Conservation (phyloP, 2,329 filamentous ascomycete species). For the Sclerotinia subarctica region DNA sequence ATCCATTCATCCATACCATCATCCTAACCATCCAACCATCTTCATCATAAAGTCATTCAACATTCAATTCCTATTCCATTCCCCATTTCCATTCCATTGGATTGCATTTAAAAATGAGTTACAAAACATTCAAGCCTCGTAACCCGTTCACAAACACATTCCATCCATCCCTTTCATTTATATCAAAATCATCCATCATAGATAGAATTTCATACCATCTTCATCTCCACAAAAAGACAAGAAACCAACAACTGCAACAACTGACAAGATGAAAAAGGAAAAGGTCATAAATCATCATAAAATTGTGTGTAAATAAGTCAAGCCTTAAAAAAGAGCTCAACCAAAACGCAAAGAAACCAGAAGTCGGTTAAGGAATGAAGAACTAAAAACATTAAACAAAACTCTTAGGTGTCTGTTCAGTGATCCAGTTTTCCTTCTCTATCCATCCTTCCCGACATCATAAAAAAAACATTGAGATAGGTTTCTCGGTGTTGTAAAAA, state of each 20-base stretch:
- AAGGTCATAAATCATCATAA: slow-evolving; percentile 21
- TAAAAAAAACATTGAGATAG: slow-evolving; percentile 15
- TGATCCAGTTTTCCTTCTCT: slow-evolving; percentile 17
- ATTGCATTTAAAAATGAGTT: neutral
- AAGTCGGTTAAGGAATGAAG: neutral
- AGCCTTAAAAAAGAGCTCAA: neutral
- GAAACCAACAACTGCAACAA: slow-evolving; percentile 9
- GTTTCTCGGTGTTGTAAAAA: slow-evolving; percentile 10
- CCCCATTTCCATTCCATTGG: neutral
- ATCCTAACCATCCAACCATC: neutral
- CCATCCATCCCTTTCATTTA: neutral
- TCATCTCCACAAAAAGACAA: neutral
- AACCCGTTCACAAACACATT: neutral
- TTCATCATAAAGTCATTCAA: slow-evolving; percentile 15
- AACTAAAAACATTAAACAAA: slow-evolving; percentile 9
- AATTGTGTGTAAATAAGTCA: neutral
- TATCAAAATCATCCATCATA: neutral
- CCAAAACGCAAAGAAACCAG: slow-evolving; percentile 4
- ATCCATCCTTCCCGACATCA: slow-evolving; percentile 18
- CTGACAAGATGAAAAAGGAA: slow-evolving; percentile 6
- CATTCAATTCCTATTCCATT: slow-evolving; percentile 1
- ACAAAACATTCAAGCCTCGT: slow-evolving; percentile 8
- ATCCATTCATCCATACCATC: neutral
- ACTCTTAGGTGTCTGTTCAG: slow-evolving; percentile 3
- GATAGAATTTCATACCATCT: neutral